Evolutionary conservation across 2,329 filamentous ascomycete species (phyloP).

Genomic region (Stachybotrys chartarum): DNA sequence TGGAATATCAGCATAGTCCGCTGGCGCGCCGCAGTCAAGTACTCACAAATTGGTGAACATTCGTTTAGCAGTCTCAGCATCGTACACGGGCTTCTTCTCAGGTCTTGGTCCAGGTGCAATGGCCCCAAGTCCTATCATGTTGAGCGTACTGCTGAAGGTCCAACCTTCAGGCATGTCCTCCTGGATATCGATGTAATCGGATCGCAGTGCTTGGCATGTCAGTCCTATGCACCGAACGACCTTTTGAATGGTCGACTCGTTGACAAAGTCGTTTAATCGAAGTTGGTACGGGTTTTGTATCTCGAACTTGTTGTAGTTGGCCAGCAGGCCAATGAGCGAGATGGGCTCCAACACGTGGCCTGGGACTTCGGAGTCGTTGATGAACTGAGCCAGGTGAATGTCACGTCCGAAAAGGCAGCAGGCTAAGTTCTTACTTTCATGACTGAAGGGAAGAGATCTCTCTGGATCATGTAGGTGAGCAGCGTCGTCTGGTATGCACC

Average conservation of each 20-base stretch:
- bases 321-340: conserved; percentile 74
- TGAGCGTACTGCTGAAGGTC: conserved; percentile 73
- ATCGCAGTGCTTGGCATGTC: conserved; percentile 60
- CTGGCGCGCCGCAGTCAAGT: not conserved
- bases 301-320: conserved; percentile 99
- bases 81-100: conserved; percentile 50
- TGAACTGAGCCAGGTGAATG: conserved; percentile 46
- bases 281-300: conserved; percentile 94
- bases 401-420: conserved; percentile 1
- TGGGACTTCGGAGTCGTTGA: conserved; percentile 68
- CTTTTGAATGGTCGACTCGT: conserved; percentile 77
- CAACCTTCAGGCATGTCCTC: conserved; percentile 89
- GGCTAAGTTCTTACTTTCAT: conserved; percentile 64
- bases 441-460: conserved; percentile 86
- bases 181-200: conserved; percentile 76
- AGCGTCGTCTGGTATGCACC: conserved; percentile 95
- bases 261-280: conserved; percentile 90
- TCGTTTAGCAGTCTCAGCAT: conserved; percentile 73
- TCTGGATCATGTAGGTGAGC: conserved; percentile 88
- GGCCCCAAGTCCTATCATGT: conserved; percentile 75
- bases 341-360: conserved; percentile 66
- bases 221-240: conserved; percentile 71
- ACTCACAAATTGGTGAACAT: conserved; percentile 74
- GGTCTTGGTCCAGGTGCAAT: conserved; percentile 64
- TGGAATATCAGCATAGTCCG: conserved; percentile 25